Evolutionary conservation across 1,139 yeast genomes (phyloP), one percentile per base, ranked within the genome.

Genomic region (Groenewaldozyma sp.): DNA sequence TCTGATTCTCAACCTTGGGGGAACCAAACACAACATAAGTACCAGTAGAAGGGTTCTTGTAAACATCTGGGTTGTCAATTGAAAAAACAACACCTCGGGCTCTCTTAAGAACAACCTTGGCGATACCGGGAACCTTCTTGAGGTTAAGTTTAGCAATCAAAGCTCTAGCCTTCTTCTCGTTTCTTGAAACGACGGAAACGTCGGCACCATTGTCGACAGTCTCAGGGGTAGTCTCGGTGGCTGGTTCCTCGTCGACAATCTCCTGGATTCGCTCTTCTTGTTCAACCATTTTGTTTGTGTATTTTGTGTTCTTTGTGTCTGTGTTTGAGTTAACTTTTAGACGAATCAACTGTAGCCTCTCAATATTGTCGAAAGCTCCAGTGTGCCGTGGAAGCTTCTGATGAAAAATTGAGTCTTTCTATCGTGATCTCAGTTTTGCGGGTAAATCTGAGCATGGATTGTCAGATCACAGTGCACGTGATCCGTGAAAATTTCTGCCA

Each of bases 21-120:
- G 88, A 97, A 69, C 98, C 98, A 59, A 91, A 88, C 52, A 91
- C 96, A 58, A 91, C 80, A 73, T 82, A 91, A 57, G 94, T 80
- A 64, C 96, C 95, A 60, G 95, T 93, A 56, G 82, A 74, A 38
- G 70, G 68, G 51, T 95, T 80, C 70, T 76, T 84, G 94, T 74
- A 91, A 47, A 91, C 98, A 56, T 88, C 97, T 65, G 98, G 98
- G 54, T 70, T 67, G 67, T 84, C 94, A 70, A 91, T 84, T 63
- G 95, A 94, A 66, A 82, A 79, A 64, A 87, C 82, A 63, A 81
- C 76, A 78, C 86, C 86, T 67, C 93, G 88, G 70, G 86, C 79
- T 73, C 84, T 91, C 72, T 83, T 86, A 77, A 91, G 82, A 55
- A 95, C 87, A 60, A 91, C 98, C 73, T 98, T 83, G 66, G 84